Evolutionary conservation across 1,284 basidiomycete genomes (phyloP), one percentile per base, ranked within the genome.

Genomic region (Ganoderma leucocontextum): DNA sequence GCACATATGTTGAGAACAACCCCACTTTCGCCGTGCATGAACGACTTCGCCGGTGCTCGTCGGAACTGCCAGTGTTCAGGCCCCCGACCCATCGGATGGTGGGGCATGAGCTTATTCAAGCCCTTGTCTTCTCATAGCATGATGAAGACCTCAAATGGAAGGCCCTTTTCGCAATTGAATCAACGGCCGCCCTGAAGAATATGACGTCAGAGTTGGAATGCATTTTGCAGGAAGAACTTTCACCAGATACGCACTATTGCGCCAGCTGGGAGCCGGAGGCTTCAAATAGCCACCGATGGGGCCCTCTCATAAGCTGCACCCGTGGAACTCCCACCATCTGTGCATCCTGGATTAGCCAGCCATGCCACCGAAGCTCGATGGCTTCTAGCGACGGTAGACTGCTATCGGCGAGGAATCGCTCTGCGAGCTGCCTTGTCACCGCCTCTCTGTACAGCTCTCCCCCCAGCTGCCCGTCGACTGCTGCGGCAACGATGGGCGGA

Each of bases 331-430:
- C 63, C 29, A 49, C 62, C 75, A 74, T 69, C 17, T 58, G 49
- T 29, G 68, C 67, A 4, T 59, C 62, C 5, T 61, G 19, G 33
- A 74, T 58, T 38, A n/a, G 65, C 75, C 75, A 77, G 15, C 75
- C 75, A 52, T 75, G 73, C 75, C 75, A 77, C 42, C 75, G 73
- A 22, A 76, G 63, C 58, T 77, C 75, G 49, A 77, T 67, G 13
- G 74, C 72, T 25, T 60, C 63, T 36, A 77, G 60, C n/a, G 38
- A 55, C 17, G 61, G 57, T n/a, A 70, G 59, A 12, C 61, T 59
- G 39, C 65, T 29, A 22, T 70, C 63, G 8, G 47, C 38, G 7
- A 72, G 47, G 17, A 73, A 44, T 33, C 70, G 65, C 66, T 74
- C 70, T 25, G 70, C 71, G 35, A 73, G 55, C 36, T 38, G 53